These are phyloP conservation scores for Penicillium sp. DNA, from an alignment of 2,329 filamentous ascomycete species.

Conservation along the genomic window DNA sequence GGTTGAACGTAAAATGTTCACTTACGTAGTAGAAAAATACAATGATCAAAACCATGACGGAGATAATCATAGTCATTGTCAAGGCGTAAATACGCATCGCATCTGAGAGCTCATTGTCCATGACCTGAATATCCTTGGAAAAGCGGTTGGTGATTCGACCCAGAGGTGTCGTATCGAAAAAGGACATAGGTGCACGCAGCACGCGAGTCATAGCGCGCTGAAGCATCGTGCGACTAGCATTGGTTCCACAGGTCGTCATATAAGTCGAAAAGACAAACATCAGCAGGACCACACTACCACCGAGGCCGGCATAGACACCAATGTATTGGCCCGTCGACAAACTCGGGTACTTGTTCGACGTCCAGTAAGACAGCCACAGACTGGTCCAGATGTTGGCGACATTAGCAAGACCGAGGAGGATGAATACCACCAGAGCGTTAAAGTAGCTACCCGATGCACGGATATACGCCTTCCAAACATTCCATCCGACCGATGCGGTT, in stretches of 20 bases:
- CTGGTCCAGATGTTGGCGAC: conserved; percentile 84
- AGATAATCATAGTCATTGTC: conserved; percentile 77
- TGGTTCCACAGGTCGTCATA: conserved; percentile 78
- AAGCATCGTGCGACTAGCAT: conserved; percentile 79
- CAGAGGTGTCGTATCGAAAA: conserved; percentile 95
- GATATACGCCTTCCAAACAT: conserved; percentile 77
- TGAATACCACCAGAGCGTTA: conserved; percentile 60
- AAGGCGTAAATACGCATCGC: conserved; percentile 91
- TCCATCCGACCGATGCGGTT: conserved; percentile 75
- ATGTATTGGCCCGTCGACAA: conserved; percentile 70
- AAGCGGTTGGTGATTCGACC: conserved; percentile 96
- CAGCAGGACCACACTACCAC: conserved; percentile 68
- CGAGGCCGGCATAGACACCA: conserved; percentile 70
- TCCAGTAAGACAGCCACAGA: conserved; percentile 95
- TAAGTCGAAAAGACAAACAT: conserved; percentile 80
- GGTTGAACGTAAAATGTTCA: not conserved
- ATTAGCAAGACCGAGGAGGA: conserved; percentile 71
- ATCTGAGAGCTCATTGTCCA: conserved; percentile 91
- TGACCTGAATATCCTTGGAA: conserved; percentile 90
- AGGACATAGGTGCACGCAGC: conserved; percentile 72
- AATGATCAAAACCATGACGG: conserved; percentile 87
- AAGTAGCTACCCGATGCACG: conserved; percentile 70
- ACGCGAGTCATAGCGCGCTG: conserved; percentile 77
- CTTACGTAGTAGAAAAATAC: conserved; percentile 81
- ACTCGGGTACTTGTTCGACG: conserved; percentile 69